These are phyloP conservation scores for Arthrobotrys pseudoclavata DNA, from an alignment of 2,329 filamentous ascomycete genomes.

Conservation along the genomic window DNA sequence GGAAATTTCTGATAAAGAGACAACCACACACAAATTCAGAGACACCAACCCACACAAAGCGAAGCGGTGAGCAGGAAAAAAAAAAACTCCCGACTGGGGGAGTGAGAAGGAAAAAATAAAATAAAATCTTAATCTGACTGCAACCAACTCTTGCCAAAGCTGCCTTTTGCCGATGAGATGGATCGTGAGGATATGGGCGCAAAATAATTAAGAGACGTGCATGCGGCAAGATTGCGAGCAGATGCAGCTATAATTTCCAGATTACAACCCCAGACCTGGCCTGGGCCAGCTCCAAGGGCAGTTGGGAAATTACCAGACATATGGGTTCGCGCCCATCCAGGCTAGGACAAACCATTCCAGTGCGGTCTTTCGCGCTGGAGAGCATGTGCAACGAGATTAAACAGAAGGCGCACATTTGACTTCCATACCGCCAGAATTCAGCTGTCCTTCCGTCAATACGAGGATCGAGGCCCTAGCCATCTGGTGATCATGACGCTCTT, in stretches of 20 bases:
- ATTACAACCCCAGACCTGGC: constrained; percentile 57
- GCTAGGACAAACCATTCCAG: constrained; percentile 33
- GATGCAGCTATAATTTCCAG: constrained; percentile 60
- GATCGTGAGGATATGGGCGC: constrained; percentile 26
- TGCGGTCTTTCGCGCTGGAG: constrained; percentile 17
- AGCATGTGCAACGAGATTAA: constrained; percentile 37
- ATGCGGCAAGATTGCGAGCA: constrained; percentile 58
- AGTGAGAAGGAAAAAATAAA: constrained; percentile 19
- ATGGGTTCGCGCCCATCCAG: constrained; percentile 44
- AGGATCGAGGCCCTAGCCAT: constrained; percentile 28
- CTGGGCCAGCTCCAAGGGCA: constrained; percentile 53
- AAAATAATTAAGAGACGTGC: constrained; percentile 23
- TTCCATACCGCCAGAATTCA: constrained; percentile 35
- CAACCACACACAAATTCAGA: constrained; percentile 51
- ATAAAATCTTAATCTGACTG: constrained; percentile 50
- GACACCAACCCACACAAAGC: constrained; percentile 56
- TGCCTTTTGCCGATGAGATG: constrained; percentile 27
- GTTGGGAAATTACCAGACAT: constrained; percentile 58
- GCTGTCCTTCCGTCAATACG: constrained; percentile 44
- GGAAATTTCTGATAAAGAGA: constrained; percentile 58
- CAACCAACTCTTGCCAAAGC: constrained; percentile 32
- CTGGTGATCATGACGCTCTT: constrained; percentile 34
- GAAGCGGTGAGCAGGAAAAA: constrained; percentile 41
- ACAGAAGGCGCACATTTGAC: constrained; percentile 25
- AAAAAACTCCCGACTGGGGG: constrained; percentile 25